Evolutionary conservation across 257 asterid genomes (phyloP).

Genomic region (Euphrasia confusa): DNA sequence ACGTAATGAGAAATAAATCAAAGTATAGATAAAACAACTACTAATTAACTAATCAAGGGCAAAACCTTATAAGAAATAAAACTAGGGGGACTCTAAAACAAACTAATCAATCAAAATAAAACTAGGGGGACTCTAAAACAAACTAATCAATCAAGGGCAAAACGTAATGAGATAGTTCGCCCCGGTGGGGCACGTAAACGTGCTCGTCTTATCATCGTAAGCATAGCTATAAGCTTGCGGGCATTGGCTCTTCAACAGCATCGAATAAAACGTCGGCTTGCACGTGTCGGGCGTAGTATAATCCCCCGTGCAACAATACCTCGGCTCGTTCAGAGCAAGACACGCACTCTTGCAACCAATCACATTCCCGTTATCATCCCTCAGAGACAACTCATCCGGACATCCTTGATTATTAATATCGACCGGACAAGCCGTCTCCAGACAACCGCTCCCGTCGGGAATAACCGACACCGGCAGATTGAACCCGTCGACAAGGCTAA

Average conservation of each 20-base stretch:
- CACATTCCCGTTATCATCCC: slow-evolving; percentile 13
- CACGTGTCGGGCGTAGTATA: slow-evolving; percentile 32
- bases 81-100: background rate
- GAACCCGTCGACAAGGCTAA: slow-evolving; percentile 48
- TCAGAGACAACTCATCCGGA: slow-evolving; percentile 35
- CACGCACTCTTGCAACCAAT: slow-evolving; percentile 61
- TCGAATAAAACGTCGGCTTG: slow-evolving; percentile 36
- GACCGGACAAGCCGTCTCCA: slow-evolving; percentile 3
- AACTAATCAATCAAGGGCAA: slow-evolving; percentile 29
- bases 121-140: background rate
- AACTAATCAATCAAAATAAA: background rate
- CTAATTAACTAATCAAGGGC: too few species aligned
- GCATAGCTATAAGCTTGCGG: slow-evolving; percentile 63
- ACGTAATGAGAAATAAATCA: too few species aligned
- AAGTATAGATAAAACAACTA: too few species aligned
- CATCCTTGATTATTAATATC: slow-evolving; percentile 3
- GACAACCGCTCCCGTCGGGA: slow-evolving; percentile 20
- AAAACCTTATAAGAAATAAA: too few species aligned
- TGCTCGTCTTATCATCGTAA: slow-evolving; percentile 44
- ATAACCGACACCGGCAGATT: slow-evolving; percentile 30
- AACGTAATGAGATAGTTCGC: slow-evolving; percentile 36
- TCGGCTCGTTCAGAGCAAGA: slow-evolving; percentile 32
- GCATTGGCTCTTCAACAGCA: slow-evolving; percentile 34
- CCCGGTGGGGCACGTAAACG: slow-evolving; percentile 40
- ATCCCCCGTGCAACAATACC: slow-evolving; percentile 47